Evolutionary conservation across 495 filamentous ascomycete species (phyloP), one percentile per base, ranked within the genome.

Genomic region (Penicillium turbatum): DNA sequence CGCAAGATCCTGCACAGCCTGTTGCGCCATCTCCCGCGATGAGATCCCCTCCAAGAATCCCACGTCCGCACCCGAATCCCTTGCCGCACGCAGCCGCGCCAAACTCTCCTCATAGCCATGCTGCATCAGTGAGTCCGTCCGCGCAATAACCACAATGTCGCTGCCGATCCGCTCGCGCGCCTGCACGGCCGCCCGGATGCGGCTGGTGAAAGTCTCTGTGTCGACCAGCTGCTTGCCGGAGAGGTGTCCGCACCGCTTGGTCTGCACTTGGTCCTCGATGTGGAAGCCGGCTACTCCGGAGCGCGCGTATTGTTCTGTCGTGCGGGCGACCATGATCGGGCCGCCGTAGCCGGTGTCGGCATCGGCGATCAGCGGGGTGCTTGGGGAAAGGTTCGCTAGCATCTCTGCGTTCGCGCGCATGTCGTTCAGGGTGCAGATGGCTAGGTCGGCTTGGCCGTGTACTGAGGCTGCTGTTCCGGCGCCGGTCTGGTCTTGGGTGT

Each of bases 181-280:
- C 53, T 73, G 71, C 39, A 76, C 73, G 0, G 79, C 79, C 3
- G 79, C 80, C 12, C 76, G 75, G 62, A 89, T 85, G 9, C 86
- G 80, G 7, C 74, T 73, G 16, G 74, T 63, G 63, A 78, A 89
- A 9, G 74, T 76, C 5, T 72, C 65, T 0, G 47, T 61, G 45
- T 72, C 65, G 39, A 88, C 85, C 17, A 89, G 72, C 38, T 80
- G 72, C 63, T 90, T 90, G 34, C 82, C 81, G 0, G 54, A 64
- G 0, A 87, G 72, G 52, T 86, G 82, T 2, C 84, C 84, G 67
- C 83, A 86, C 12, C 83, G 84, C 61, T 89, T 89, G 19, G 77
- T 82, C 51, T 75, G 72, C 12, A 87, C 78, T 61, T 89, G 85
- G 72, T 89, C 86, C 66, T 90, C 86, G 60, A 89, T 77, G 62